A percentile compares a stretch with the other conserved stretches of the same genome.
Evolutionary conservation across 768 basidiomycete species (phyloP).

Genomic region (Boletus edulis): DNA sequence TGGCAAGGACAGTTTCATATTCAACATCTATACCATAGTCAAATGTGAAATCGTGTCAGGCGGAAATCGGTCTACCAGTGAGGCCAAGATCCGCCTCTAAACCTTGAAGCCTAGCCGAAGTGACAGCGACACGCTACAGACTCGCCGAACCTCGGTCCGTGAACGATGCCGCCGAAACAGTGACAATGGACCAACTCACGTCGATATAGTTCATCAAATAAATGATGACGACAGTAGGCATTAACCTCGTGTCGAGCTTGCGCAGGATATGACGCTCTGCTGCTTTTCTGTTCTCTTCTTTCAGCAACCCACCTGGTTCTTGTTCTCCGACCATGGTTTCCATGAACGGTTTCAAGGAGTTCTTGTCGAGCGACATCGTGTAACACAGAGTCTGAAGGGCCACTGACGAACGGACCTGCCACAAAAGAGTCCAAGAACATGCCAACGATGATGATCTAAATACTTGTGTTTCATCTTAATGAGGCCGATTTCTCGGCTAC

Average conservation of each 20-base stretch:
- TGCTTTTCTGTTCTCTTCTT: constrained; percentile 7
- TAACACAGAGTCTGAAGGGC: too few species aligned
- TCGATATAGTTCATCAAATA: constrained; percentile 29
- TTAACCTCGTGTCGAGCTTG: constrained; percentile 28
- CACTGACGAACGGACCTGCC: neutral
- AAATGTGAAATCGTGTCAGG: neutral
- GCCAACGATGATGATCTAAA: too few species aligned
- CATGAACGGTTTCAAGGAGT: neutral
- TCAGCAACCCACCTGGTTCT: constrained; percentile 9
- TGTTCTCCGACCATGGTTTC: neutral
- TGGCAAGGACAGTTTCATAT: constrained; percentile 50
- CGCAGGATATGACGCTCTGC: constrained; percentile 24
- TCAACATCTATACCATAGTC: constrained; percentile 40
- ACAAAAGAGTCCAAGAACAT: too few species aligned
- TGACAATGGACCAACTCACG: constrained; percentile 4
- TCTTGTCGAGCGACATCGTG: constrained; percentile 8
- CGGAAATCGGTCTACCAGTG: constrained; percentile 19
- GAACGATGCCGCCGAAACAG: neutral
- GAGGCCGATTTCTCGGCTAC: too few species aligned
- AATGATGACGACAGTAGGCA: constrained; percentile 28
- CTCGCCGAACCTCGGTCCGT: neutral
- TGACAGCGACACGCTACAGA: constrained; percentile 37
- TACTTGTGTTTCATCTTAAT: neutral
- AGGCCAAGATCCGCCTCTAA: constrained; percentile 38
- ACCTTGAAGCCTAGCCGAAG: constrained; percentile 39